Conservation (phyloP, 2,329 filamentous ascomycete genomes). For the Aspergillus sp. region DNA sequence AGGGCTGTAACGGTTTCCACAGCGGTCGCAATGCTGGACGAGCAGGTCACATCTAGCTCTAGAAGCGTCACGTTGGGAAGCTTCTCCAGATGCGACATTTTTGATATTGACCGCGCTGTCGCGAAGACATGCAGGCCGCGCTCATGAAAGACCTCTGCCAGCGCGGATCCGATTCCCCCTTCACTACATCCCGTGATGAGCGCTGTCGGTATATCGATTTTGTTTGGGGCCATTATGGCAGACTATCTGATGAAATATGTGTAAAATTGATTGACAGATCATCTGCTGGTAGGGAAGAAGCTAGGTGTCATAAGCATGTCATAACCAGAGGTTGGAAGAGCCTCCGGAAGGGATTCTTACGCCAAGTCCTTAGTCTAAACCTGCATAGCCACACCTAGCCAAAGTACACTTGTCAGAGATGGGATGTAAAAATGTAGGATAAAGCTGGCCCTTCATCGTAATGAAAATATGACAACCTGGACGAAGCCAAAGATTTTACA, state of each 20-base stretch:
- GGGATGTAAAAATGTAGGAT: no score
- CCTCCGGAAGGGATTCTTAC: no score
- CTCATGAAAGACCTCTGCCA: conserved; percentile 35
- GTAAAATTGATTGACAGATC: no score
- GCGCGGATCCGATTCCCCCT: conserved; percentile 39
- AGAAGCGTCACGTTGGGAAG: conserved; percentile 26
- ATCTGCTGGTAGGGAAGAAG: no score
- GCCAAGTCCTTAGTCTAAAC: no score
- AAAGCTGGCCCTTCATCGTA: no score
- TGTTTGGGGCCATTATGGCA: neutral
- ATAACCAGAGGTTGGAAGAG: no score
- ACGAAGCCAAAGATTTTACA: no score
- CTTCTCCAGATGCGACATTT: conserved; percentile 24
- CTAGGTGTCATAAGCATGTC: no score
- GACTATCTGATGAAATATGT: neutral
- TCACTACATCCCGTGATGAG: conserved; percentile 41
- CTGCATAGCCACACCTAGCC: no score
- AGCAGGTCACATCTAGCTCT: conserved; percentile 30
- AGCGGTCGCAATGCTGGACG: conserved; percentile 27
- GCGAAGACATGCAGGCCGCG: conserved; percentile 39
- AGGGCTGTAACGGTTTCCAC: conserved; percentile 18
- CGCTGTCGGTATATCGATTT: conserved; percentile 9
- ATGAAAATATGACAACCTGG: no score
- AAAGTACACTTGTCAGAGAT: no score
- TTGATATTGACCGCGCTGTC: conserved; percentile 32